Evolutionary conservation across 1,284 basidiomycete genomes (phyloP).

Genomic region (Moesziomyces parantarcticus): DNA sequence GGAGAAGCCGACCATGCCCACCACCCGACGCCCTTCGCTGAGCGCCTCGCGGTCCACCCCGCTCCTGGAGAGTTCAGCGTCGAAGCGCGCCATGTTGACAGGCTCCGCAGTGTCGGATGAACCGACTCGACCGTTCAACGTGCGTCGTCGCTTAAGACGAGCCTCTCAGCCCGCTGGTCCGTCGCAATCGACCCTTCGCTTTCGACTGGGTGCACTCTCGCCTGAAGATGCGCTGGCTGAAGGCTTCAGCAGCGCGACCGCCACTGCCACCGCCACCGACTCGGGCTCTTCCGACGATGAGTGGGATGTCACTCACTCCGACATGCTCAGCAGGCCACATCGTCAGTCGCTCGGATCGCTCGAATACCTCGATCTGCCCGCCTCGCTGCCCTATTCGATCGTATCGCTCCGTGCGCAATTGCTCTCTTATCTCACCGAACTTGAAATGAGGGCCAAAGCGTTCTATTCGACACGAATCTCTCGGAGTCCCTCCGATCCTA

Average conservation of each 20-base stretch:
- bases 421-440: constrained; percentile 48
- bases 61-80: constrained; percentile 12
- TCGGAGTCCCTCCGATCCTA: constrained; percentile 3
- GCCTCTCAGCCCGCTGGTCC: constrained; percentile 33
- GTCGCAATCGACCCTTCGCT: constrained; percentile 7
- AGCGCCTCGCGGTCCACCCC: constrained; percentile 33
- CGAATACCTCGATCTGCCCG: constrained; percentile 54
- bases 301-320: constrained; percentile 13
- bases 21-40: constrained; percentile 33
- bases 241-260: constrained; percentile 33
- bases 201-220: constrained; percentile 13
- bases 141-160: constrained; percentile 25
- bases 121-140: constrained; percentile 38
- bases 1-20: constrained; percentile 13
- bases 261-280: constrained; percentile 27
- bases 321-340: constrained; percentile 3
- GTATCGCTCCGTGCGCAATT: constrained; percentile 50
- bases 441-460: constrained; percentile 42
- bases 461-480: constrained; percentile 41
- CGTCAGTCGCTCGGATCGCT: constrained; percentile 37
- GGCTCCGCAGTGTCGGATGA: constrained; percentile 14
- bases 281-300: constrained; percentile 47
- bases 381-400: constrained; percentile 53
- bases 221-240: constrained; percentile 17
- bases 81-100: constrained; percentile 4